Percentiles rank a stretch among this genome's conserved stretches.
Conservation (phyloP, 495 filamentous ascomycete genomes). For the Amphirosellinia nigrospora region DNA sequence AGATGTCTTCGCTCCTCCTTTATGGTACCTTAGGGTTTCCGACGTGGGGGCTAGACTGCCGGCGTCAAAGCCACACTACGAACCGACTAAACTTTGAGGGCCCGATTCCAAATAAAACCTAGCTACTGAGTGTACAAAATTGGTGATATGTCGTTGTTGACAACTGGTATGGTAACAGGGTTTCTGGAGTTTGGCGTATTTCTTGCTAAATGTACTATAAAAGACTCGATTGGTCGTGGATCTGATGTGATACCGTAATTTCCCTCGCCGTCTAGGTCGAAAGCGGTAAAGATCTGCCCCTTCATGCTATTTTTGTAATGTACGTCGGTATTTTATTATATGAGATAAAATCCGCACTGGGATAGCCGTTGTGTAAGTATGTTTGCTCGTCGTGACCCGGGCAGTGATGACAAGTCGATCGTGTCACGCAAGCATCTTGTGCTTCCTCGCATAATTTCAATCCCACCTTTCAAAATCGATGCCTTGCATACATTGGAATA, state of each 20-base stretch:
- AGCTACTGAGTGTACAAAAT: background rate
- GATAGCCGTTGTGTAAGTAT: background rate
- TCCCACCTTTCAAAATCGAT: background rate
- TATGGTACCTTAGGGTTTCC: background rate
- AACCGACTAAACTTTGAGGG: background rate
- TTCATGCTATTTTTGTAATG: background rate
- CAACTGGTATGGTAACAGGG: background rate
- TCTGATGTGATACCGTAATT: background rate
- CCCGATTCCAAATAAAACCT: slow-evolving; percentile 1
- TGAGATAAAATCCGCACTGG: background rate
- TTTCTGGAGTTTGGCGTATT: background rate
- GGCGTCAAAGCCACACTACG: too few relatives aligned
- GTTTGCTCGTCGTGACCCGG: background rate
- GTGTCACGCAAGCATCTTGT: background rate
- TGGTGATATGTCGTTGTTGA: background rate
- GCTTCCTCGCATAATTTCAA: background rate
- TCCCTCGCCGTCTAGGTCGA: background rate
- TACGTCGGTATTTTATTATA: background rate
- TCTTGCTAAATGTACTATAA: background rate
- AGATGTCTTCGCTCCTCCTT: background rate
- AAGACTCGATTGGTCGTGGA: background rate
- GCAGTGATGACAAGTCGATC: background rate
- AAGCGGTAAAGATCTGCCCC: slow-evolving; percentile 1
- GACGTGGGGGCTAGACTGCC: too few relatives aligned
- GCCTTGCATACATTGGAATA: background rate